These are phyloP conservation scores for Pascua guehoae DNA, from an alignment of 1,284 basidiomycete species.

Conservation along the genomic window DNA sequence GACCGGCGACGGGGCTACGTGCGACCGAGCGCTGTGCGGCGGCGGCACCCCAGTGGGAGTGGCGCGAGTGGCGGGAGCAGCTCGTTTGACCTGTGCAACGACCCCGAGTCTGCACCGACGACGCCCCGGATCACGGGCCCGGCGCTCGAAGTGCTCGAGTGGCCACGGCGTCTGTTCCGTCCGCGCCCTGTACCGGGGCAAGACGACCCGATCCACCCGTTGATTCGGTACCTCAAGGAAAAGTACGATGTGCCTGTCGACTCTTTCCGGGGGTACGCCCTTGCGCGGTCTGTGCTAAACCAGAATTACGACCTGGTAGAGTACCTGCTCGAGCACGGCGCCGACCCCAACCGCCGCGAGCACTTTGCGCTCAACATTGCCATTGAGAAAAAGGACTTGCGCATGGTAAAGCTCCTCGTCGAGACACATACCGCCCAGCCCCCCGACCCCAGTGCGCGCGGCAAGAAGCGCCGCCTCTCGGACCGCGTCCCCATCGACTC, in stretches of 20 bases:
- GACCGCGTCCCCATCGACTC: slow-evolving; percentile 27
- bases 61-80: no score
- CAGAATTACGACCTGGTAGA: slow-evolving; percentile 61
- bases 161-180: slow-evolving; percentile 45
- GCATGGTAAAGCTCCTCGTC: slow-evolving; percentile 66
- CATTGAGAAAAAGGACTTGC: slow-evolving; percentile 62
- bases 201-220: slow-evolving; percentile 39
- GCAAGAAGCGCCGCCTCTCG: slow-evolving; percentile 28
- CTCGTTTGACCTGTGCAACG: not conserved
- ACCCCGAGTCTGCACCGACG: not conserved
- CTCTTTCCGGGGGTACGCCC: slow-evolving; percentile 68
- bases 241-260: slow-evolving; percentile 49
- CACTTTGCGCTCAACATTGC: slow-evolving; percentile 68
- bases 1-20: slow-evolving; percentile 21
- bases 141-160: slow-evolving; percentile 17
- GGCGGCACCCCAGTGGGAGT: not conserved
- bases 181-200: slow-evolving; percentile 1
- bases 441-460: not conserved
- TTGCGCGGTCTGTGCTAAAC: slow-evolving; percentile 68
- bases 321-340: slow-evolving; percentile 67
- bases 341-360: slow-evolving; percentile 61
- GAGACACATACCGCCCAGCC: slow-evolving; percentile 51
- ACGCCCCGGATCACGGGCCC: slow-evolving; percentile 4
- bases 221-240: slow-evolving; percentile 41
- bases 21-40: not conserved